phyloP scores from a whole-genome alignment of 257 asterid species.

The Solanum rostratum region DNA sequence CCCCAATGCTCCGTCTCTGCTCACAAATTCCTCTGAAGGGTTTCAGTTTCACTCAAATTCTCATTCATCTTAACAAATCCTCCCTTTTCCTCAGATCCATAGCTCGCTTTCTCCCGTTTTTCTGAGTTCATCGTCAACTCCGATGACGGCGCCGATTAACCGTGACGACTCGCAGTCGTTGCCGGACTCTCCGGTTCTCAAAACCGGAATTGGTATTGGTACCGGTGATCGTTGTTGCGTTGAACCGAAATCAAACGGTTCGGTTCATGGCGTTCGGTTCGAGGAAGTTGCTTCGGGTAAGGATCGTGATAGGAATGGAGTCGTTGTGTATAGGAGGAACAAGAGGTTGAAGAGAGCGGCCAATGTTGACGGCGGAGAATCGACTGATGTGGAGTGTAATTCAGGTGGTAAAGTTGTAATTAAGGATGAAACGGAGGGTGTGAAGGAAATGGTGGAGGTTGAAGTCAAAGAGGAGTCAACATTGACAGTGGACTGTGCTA shows the following conservation, averaged over 20 bases:
- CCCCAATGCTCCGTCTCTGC: background rate
- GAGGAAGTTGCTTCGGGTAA: constrained; percentile 20
- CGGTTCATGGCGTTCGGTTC: constrained; percentile 19
- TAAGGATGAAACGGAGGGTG: background rate
- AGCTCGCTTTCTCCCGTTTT: background rate
- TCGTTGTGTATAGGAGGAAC: constrained; percentile 57
- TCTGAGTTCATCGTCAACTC: background rate
- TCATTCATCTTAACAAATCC: background rate
- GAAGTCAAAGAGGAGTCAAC: constrained; percentile 48
- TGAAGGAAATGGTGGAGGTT: constrained; percentile 42
- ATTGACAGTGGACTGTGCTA: background rate
- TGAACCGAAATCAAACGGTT: constrained; percentile 20
- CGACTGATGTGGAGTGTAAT: background rate
- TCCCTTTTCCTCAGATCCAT: background rate
- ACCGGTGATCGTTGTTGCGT: background rate
- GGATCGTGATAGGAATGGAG: constrained; percentile 45
- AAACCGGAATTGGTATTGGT: background rate
- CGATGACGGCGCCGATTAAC: background rate
- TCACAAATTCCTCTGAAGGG: background rate
- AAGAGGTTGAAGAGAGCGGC: constrained; percentile 39
- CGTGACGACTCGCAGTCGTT: background rate
- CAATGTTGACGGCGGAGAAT: background rate
- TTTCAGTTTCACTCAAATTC: background rate
- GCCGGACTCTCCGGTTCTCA: background rate
- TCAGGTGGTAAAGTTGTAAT: background rate